phyloP scores from a whole-genome alignment of 768 basidiomycete genomes.

The Mycena vulgaris region DNA sequence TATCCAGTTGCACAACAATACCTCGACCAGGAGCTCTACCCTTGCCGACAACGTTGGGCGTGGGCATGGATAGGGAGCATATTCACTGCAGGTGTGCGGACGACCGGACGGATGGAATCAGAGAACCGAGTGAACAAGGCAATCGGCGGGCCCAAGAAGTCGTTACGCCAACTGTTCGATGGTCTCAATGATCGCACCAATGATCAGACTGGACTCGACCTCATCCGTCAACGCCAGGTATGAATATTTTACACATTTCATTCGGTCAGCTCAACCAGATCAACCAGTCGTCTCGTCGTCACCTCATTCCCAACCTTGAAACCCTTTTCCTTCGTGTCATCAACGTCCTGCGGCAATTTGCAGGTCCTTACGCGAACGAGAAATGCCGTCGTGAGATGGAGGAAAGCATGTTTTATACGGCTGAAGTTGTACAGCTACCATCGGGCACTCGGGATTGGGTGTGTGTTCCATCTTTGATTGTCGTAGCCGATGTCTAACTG shows the following conservation, averaged over 20 bases:
- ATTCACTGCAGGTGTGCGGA: slow-evolving; percentile 28
- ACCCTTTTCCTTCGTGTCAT: slow-evolving; percentile 45
- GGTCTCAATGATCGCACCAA: slow-evolving; percentile 18
- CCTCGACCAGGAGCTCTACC: slow-evolving; percentile 48
- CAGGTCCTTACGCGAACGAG: slow-evolving; percentile 50
- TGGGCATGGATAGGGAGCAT: slow-evolving; percentile 20
- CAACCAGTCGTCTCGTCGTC: too few relatives aligned
- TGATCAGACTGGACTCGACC: slow-evolving; percentile 2
- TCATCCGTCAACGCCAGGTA: slow-evolving; percentile 12
- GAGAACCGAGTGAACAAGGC: slow-evolving; percentile 29
- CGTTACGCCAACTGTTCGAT: slow-evolving; percentile 3
- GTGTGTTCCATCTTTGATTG: background rate
- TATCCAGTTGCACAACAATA: slow-evolving; percentile 37
- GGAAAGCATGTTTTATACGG: slow-evolving; percentile 47
- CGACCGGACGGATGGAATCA: slow-evolving; percentile 11
- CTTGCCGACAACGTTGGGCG: slow-evolving; percentile 34
- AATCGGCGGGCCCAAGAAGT: slow-evolving; percentile 29
- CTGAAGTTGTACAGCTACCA: slow-evolving; percentile 39
- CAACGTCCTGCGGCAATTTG: slow-evolving; percentile 41
- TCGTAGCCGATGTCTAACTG: background rate
- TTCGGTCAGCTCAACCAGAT: too few relatives aligned
- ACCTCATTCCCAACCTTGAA: slow-evolving; percentile 46
- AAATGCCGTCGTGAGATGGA: slow-evolving; percentile 50
- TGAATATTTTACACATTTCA: too few relatives aligned
- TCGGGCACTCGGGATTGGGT: slow-evolving; percentile 16